Evolutionary conservation across 108 stramenopile genomes (phyloP), one percentile per base, ranked within the genome.

Genomic region (Cyclostephanos invisitatus): DNA sequence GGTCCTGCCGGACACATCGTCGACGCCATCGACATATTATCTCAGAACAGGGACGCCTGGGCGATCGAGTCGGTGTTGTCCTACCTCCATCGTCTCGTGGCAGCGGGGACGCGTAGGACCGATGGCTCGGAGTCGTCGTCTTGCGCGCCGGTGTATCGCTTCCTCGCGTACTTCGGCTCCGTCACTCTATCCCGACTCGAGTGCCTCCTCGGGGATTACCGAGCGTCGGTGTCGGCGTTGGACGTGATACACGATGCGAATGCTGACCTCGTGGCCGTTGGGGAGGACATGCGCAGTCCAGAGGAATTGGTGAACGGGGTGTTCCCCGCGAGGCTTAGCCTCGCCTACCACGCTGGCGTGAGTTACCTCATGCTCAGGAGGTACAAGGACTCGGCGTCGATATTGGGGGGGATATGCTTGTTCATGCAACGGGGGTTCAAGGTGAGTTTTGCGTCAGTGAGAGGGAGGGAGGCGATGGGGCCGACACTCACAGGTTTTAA

Each of bases 201-300:
- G 67, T 98, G 98, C 75, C 82, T 98, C 17, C 75, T 99, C 70
- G 95, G 96, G 1, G 99, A 99, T 77, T 98, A 96, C 74, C 68
- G 86, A 40, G 83, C 88, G 29, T 92, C 89, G 65, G 72, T 96
- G 54, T 63, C 72, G 22, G 91, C 89, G n/a, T 81, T 95, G 67
- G 74, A 75, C 29, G 84, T 87, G 64, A 77, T 91, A 70, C 66
- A 78, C 55, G 68, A 71, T 25, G 28, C 80, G 35, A 69, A 75
- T 57, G 56, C 70, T 11, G 80, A 80, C 48, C 15, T 57, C 11
- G 47, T 77, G 37, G 65, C 68, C 3, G 74, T 77, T 15, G 76
- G 82, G 17, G 84, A 82, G 49, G 85, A 82, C 2, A 72, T 76
- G 74, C 72, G 78, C 58, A 86, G 83, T 62, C 87, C 87, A 44